Base-by-base conservation (phyloP, 129 eudicot genomes). In the Lactuca sativa region DNA sequence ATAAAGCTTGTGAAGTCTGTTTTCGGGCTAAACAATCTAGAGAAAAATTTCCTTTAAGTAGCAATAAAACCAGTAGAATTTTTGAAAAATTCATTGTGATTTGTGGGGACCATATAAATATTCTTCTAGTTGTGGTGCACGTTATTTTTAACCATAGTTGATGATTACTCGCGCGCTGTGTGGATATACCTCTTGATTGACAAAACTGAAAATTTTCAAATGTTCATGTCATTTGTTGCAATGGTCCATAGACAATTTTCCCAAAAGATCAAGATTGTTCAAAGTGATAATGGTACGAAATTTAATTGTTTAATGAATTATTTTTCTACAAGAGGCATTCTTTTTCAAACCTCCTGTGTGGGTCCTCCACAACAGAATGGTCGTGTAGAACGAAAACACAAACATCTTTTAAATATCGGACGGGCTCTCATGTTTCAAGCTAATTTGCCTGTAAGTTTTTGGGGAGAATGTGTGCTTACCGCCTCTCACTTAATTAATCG, bases 151-250 rank as follows among this genome's bases (percentile, higher is more conserved):
- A 71, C 48, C 7, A 2, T 71, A 7, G 68, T 71, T 4, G 68
- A 71, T 48, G 76, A 71, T n/a, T 71, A 4, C 32, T 71, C 76
- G 0, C 34, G 52, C 3, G 60, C 3, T 48, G 76, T 71, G 1
- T 60, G 68, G 68, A 18, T 71, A 0, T 71, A 12, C 14, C 25
- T 71, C 6, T 7, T 71, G 9, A 12, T 71, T 47, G 61, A 71
- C 47, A 71, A 71, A 59, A 40, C 9, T 9, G 59, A 41, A 51
- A 16, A 43, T 15, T 33, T 71, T 48, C 9, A 15, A 1, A 59
- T 48, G 49, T 59, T 71, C 15, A 8, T 71, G 51, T 30, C 21
- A 0, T 71, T 59, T 71, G 6, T 71, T 71, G 58, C 60, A 7
- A 71, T 60, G 68, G 15, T 71, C 6, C 30, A 62, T 4, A 34